Conservation (phyloP, 2,329 filamentous ascomycete species). For the Fusarium acutatum region DNA sequence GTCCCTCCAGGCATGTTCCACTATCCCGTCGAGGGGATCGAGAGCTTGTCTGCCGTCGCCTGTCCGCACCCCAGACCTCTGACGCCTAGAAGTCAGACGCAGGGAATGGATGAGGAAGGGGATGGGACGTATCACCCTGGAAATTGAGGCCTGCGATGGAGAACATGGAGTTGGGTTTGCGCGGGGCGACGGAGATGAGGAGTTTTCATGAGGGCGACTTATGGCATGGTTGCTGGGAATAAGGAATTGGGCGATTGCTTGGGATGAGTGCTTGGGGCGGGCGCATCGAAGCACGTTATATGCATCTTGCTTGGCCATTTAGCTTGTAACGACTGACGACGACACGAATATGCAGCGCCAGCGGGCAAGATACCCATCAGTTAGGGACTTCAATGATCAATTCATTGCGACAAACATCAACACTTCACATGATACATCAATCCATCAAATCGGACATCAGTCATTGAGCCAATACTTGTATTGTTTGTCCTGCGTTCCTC, state of each 20-base stretch:
- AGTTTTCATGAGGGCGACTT: background rate
- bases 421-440: background rate
- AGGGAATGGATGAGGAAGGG: background rate
- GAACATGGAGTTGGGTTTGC: background rate
- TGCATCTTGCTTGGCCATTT: background rate
- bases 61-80: background rate
- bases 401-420: background rate
- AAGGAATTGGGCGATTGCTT: background rate
- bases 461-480: background rate
- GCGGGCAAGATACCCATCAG: background rate
- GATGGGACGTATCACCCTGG: background rate
- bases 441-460: background rate
- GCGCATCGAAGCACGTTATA: background rate
- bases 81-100: slow-evolving; percentile 9
- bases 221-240: background rate
- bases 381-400: background rate
- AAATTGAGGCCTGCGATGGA: background rate
- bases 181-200: background rate
- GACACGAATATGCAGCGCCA: background rate
- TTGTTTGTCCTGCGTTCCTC: slow-evolving; percentile 11
- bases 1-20: background rate
- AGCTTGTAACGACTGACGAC: slow-evolving; percentile 5
- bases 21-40: background rate
- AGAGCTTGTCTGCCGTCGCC: background rate
- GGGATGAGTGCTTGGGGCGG: background rate